Percentiles rank a stretch among this genome's conserved stretches.
These are phyloP conservation scores for Corylus heterophylla DNA, from an alignment of 306 rosid species.

Conservation along the genomic window DNA sequence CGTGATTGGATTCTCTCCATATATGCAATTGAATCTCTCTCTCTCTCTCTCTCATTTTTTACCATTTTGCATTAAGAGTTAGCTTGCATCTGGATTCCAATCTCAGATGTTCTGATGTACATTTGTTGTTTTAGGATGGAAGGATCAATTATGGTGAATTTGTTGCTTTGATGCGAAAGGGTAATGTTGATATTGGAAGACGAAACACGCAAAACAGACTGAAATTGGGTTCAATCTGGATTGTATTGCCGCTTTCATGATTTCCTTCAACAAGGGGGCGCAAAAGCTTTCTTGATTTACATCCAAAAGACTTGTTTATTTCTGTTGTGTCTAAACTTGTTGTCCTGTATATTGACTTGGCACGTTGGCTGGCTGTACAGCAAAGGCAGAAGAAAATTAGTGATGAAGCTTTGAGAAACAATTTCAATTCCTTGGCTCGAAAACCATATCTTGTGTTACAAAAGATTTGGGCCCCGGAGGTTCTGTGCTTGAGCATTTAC, in stretches of 20 bases:
- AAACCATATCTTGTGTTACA: conserved; percentile 14
- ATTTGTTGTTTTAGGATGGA: conserved; percentile 64
- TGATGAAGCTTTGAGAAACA: conserved; percentile 35
- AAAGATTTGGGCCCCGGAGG: conserved; percentile 28
- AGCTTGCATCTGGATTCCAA: too few species aligned
- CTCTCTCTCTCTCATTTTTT: too few species aligned
- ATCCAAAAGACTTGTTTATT: too few species aligned
- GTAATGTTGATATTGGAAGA: conserved; percentile 82
- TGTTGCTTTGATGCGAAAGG: conserved; percentile 96
- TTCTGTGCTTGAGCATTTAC: conserved; percentile 24
- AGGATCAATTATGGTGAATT: conserved; percentile 90
- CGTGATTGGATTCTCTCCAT: too few species aligned
- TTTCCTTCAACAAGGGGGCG: not conserved
- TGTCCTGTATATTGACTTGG: not conserved
- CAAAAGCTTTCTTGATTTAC: too few species aligned
- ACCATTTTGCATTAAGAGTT: too few species aligned
- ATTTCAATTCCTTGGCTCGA: conserved; percentile 16
- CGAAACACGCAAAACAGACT: conserved; percentile 88
- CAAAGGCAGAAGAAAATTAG: conserved; percentile 43
- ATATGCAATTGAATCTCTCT: too few species aligned
- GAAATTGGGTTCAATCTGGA: conserved; percentile 73
- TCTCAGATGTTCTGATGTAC: too few species aligned
- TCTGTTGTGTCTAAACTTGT: too few species aligned
- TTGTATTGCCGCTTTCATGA: too few species aligned
- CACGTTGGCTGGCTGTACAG: conserved; percentile 63